Evolutionary conservation across 2,329 filamentous ascomycete genomes (phyloP).

Genomic region (Grosmannia serpens): DNA sequence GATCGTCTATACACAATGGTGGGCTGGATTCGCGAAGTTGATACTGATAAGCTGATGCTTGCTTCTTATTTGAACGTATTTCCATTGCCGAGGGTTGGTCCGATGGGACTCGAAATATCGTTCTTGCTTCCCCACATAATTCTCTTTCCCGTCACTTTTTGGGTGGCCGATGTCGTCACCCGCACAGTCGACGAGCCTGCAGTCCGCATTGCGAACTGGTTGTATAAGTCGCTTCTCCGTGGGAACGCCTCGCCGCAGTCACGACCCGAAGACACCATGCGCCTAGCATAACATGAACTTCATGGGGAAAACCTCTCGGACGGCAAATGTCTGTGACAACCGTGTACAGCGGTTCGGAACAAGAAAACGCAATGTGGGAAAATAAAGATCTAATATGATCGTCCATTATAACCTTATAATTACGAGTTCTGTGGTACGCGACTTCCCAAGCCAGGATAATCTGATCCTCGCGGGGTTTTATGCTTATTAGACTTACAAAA

Average conservation of each 20-base stretch:
- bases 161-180: conserved; percentile 45
- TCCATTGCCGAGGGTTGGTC: conserved; percentile 41
- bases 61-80: conserved; percentile 46
- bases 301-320: neutral
- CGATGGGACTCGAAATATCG: conserved; percentile 47
- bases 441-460: neutral
- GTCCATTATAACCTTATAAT: neutral
- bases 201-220: conserved; percentile 43
- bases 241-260: neutral
- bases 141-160: conserved; percentile 47
- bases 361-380: neutral
- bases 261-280: conserved; percentile 4
- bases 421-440: neutral
- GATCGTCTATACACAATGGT: conserved; percentile 52
- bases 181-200: conserved; percentile 47
- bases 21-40: conserved; percentile 36
- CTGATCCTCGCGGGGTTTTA: neutral
- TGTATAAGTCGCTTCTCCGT: conserved; percentile 32
- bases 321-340: neutral
- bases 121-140: conserved; percentile 50
- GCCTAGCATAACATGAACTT: conserved; percentile 4
- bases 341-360: neutral
- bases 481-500: too few relatives aligned
- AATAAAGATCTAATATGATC: neutral
- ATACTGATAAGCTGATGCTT: conserved; percentile 29